Base-by-base conservation (phyloP, 768 basidiomycete species). In the Pleurotus cornucopiae region DNA sequence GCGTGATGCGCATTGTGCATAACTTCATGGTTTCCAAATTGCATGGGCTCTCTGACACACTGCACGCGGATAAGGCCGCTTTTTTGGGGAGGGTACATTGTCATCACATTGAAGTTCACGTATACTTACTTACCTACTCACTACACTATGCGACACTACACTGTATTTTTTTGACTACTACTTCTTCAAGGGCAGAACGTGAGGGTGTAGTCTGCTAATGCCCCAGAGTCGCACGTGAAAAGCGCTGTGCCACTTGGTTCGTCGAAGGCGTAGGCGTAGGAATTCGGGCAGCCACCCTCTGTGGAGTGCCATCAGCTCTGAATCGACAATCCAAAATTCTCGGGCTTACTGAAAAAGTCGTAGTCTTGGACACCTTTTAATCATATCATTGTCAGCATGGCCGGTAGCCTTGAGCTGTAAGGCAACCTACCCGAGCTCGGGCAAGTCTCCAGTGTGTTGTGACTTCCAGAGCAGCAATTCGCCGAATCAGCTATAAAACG, bases 181-280 rank as follows among this genome's bases (percentile, higher is more conserved):
- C 9, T 30, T 1, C 9, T 23, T 61, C 49, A 66, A 51, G 69
- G 70, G 62, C 71, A 73, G 64, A 72, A 72, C 20, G 71, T 71
- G 43, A 73, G 43, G 14, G 71, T 73, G 55, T 71, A 76, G 49
- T 70, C 67, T 1, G 72, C 66, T 6, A 57, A 46, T 34, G 46
- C 25, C 20, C 26, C 39, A 13, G 70, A 63, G 23, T 58, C 46
- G 63, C 80, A 80, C 0, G 71, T 75, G 69, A 70, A 79, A 30
- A 80, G 66, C 2, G 80, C 79, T 4, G 77, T 77, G 0, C 73
- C 75, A 58, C 67, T 71, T 20, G 62, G 60, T 64, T 79, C 76
- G 61, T 80, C 78, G 57, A 66, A 79, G 1, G 78, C 76, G 54
- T 77, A 79, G 0, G 67, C 76, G 51, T 77, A 77, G 0, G 73